These are phyloP conservation scores for Vitis rupestris DNA, from an alignment of 164 flowering plant species.

Conservation along the genomic window DNA sequence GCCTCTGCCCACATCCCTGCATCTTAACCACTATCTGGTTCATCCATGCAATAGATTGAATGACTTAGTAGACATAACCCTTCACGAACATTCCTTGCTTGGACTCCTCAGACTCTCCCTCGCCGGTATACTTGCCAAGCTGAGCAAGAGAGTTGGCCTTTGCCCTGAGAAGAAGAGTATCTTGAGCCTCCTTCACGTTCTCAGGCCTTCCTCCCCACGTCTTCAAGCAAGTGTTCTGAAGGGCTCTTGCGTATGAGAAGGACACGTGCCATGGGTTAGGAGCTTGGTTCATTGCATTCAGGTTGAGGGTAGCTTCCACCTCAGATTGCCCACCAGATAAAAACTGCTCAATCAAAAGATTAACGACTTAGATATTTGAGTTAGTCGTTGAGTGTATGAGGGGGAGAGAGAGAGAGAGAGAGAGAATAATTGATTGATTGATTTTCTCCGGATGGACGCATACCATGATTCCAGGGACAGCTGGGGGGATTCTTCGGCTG, in stretches of 20 bases:
- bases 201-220: slow-evolving; percentile 47
- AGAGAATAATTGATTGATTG: not conserved
- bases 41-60: slow-evolving; percentile 39
- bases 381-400: not conserved
- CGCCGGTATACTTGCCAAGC: slow-evolving; percentile 57
- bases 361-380: not conserved
- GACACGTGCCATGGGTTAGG: slow-evolving; percentile 57
- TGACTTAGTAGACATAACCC: slow-evolving; percentile 42
- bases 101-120: slow-evolving; percentile 56
- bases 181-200: slow-evolving; percentile 50
- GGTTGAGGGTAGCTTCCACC: slow-evolving; percentile 42
- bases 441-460: not conserved
- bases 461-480: slow-evolving; percentile 55
- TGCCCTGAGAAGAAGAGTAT: slow-evolving; percentile 35
- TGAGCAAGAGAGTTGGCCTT: slow-evolving; percentile 59
- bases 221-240: slow-evolving; percentile 47
- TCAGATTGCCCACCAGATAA: slow-evolving; percentile 53
- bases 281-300: slow-evolving; percentile 53
- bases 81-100: slow-evolving; percentile 62
- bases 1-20: slow-evolving; percentile 34
- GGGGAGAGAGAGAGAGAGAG: not conserved
- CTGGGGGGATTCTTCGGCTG: slow-evolving; percentile 37
- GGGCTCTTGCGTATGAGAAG: slow-evolving; percentile 51
- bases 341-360: slow-evolving; percentile 22
- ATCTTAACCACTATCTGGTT: slow-evolving; percentile 32